A percentile compares a stretch with the other conserved stretches of the same genome.
Evolutionary conservation across 495 filamentous ascomycete genomes (phyloP).

Genomic region (Hypoxylon perforatum): DNA sequence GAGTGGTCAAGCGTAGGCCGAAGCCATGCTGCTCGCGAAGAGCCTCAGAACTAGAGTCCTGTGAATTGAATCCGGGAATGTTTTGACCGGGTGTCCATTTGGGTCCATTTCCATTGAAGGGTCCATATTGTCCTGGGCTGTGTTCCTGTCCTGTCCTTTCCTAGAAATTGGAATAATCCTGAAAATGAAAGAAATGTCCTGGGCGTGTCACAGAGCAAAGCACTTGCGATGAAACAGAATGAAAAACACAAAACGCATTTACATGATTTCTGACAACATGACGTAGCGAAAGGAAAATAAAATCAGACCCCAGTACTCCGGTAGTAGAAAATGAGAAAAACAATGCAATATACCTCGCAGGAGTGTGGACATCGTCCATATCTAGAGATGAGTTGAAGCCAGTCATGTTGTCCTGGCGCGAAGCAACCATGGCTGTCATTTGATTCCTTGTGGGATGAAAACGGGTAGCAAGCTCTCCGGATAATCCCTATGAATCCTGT

Average conservation of each 20-base stretch:
- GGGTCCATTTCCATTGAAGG: constrained; percentile 39
- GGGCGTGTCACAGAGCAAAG: constrained; percentile 32
- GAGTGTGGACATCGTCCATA: constrained; percentile 64
- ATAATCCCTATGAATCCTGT: constrained; percentile 45
- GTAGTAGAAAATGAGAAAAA: constrained; percentile 44
- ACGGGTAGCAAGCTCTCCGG: constrained; percentile 38
- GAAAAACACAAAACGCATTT: constrained; percentile 29
- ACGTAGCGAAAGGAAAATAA: not conserved
- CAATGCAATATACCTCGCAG: constrained; percentile 62
- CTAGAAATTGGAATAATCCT: constrained; percentile 32
- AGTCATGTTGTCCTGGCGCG: constrained; percentile 59
- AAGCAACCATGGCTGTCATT: constrained; percentile 59
- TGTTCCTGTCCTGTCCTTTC: constrained; percentile 35
- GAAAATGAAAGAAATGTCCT: constrained; percentile 25
- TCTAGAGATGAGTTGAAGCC: constrained; percentile 59
- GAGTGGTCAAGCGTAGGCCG: constrained; percentile 26
- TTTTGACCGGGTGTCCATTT: constrained; percentile 30
- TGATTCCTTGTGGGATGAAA: constrained; percentile 42
- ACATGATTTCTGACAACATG: constrained; percentile 25
- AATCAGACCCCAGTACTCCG: constrained; percentile 43
- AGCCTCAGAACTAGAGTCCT: constrained; percentile 37
- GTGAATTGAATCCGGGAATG: constrained; percentile 15
- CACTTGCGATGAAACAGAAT: constrained; percentile 38
- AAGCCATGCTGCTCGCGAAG: constrained; percentile 4
- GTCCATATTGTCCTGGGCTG: constrained; percentile 24